These are phyloP conservation scores for Hyphopichia buzzinii DNA, from an alignment of 1,139 yeast species.

Conservation along the genomic window DNA sequence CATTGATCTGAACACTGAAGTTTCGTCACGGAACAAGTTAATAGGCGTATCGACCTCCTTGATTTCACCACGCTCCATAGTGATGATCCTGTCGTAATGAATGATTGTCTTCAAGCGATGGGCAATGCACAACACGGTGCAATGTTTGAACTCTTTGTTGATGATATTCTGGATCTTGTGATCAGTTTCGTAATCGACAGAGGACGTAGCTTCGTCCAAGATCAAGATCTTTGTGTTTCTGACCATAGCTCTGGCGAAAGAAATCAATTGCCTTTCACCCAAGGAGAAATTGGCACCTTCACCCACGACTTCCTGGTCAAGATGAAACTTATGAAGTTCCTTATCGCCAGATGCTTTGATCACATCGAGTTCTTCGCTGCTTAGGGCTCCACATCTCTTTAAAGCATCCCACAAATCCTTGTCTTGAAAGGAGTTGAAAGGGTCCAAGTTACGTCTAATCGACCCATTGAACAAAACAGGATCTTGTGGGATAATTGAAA, in stretches of 20 bases:
- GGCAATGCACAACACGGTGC: constrained; percentile 35
- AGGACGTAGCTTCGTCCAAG: constrained; percentile 56
- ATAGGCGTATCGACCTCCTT: constrained; percentile 24
- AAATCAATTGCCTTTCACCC: constrained; percentile 54
- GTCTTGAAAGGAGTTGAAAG: constrained; percentile 13
- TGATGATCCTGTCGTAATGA: constrained; percentile 36
- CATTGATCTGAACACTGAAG: constrained; percentile 42
- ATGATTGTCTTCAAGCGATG: constrained; percentile 40
- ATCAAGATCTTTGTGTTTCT: constrained; percentile 48
- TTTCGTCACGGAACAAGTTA: constrained; percentile 16
- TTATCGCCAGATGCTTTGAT: constrained; percentile 5
- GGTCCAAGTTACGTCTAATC: constrained; percentile 16
- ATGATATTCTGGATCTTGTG: constrained; percentile 44
- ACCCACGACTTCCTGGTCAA: constrained; percentile 49
- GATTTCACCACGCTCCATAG: constrained; percentile 29
- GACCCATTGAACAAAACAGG: constrained; percentile 19
- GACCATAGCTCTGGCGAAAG: constrained; percentile 53
- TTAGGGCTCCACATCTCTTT: constrained; percentile 30
- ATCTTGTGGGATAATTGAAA: constrained; percentile 21
- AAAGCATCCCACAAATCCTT: constrained; percentile 33
- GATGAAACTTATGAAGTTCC: constrained; percentile 39
- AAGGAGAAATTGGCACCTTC: constrained; percentile 53
- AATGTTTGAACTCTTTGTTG: constrained; percentile 27
- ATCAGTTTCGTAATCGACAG: constrained; percentile 58
- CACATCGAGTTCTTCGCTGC: constrained; percentile 9